phyloP scores from a whole-genome alignment of 768 basidiomycete genomes.

The Trametes cingulata region DNA sequence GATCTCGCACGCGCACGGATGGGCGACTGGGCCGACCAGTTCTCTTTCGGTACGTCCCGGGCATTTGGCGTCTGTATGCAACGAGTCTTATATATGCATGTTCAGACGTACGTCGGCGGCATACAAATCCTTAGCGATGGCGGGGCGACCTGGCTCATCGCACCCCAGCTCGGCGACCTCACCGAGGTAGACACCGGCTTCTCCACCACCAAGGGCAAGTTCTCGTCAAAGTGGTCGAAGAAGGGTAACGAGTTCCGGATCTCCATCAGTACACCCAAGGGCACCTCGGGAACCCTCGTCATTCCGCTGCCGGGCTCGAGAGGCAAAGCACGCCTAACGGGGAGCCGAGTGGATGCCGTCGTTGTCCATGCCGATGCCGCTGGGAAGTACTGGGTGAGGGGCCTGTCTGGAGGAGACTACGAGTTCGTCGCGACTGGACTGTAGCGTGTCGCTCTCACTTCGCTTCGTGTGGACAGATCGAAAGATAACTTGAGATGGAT shows the following conservation, averaged over 20 bases:
- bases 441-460: neutral
- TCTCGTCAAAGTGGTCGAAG: conserved; percentile 17
- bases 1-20: conserved; percentile 23
- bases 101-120: conserved; percentile 15
- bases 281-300: conserved; percentile 12
- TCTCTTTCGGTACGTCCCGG: conserved; percentile 9
- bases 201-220: conserved; percentile 9
- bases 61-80: neutral
- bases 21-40: conserved; percentile 24
- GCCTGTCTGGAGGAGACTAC: conserved; percentile 7
- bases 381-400: conserved; percentile 12
- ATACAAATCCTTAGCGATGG: conserved; percentile 18
- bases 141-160: conserved; percentile 17
- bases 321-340: neutral
- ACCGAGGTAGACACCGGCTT: conserved; percentile 18
- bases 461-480: no score
- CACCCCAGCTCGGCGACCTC: conserved; percentile 13
- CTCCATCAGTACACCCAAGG: conserved; percentile 11
- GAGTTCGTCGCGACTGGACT: conserved; percentile 5
- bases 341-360: neutral
- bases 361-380: conserved; percentile 1
- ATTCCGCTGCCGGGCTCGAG: conserved; percentile 7
- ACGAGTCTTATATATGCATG: neutral
- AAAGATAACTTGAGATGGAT: no score
- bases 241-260: neutral